phyloP scores from a whole-genome alignment of 352 stramenopile genomes.

The Thalassiosira exigua region DNA sequence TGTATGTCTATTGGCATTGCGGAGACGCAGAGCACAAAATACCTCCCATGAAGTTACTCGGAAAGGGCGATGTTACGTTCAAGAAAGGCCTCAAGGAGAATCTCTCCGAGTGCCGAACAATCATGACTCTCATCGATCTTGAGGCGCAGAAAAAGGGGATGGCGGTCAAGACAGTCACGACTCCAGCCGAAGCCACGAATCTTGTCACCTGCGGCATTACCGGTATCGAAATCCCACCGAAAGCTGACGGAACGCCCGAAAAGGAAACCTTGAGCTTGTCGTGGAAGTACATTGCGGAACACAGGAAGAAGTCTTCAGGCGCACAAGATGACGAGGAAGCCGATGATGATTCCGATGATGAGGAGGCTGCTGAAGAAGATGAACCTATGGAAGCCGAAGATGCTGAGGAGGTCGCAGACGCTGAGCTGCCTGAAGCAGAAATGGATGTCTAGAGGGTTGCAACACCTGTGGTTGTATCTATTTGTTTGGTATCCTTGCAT shows the following conservation, averaged over 20 bases:
- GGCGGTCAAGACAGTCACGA: conserved; percentile 14
- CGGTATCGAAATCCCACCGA: neutral
- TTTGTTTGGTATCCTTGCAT: no score
- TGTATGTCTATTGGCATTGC: conserved; percentile 39
- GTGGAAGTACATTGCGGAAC: no score
- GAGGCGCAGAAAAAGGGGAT: conserved; percentile 7
- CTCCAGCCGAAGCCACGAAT: neutral
- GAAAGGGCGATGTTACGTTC: neutral
- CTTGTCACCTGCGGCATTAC: neutral
- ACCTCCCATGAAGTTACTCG: conserved; percentile 22
- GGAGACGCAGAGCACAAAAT: conserved; percentile 7
- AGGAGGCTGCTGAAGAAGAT: neutral
- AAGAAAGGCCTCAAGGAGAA: conserved; percentile 11
- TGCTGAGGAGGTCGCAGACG: neutral
- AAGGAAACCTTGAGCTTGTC: no score
- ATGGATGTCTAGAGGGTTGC: no score
- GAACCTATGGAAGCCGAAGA: neutral
- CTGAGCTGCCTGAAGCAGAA: neutral
- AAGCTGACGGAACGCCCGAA: neutral
- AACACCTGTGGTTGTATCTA: no score
- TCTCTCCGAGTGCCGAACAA: conserved; percentile 7
- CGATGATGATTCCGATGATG: neutral
- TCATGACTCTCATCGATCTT: conserved; percentile 20
- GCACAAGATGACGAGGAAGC: neutral
- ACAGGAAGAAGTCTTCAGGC: neutral